Evolutionary conservation across 768 basidiomycete genomes (phyloP).

Genomic region (Psilocybe sp.): DNA sequence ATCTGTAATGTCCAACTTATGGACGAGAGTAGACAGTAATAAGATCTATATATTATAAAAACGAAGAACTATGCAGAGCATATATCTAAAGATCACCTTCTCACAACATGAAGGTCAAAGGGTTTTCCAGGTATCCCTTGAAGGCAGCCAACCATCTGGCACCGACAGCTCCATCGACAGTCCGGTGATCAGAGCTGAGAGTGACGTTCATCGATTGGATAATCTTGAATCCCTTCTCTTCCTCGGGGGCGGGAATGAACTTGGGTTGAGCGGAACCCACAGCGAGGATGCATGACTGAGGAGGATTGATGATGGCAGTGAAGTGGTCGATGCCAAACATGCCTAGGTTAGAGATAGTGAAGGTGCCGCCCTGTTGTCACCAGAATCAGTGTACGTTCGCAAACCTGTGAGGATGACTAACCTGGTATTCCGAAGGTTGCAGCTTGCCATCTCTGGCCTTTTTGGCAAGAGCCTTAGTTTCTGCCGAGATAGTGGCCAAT

Average conservation of each 20-base stretch:
- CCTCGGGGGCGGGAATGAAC: conserved; percentile 81
- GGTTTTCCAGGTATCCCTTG: conserved; percentile 96
- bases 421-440: conserved; percentile 94
- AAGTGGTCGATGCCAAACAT: conserved; percentile 97
- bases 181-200: conserved; percentile 91
- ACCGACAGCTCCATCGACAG: conserved; percentile 94
- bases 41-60: neutral
- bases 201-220: conserved; percentile 94
- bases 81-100: conserved; percentile 2
- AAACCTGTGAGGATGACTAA: conserved; percentile 22
- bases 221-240: conserved; percentile 94
- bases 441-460: conserved; percentile 97
- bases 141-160: conserved; percentile 92
- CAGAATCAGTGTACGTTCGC: neutral
- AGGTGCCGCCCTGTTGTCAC: conserved; percentile 78
- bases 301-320: conserved; percentile 98
- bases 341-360: conserved; percentile 98
- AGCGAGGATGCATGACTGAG: conserved; percentile 97
- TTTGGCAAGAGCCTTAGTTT: conserved; percentile 89
- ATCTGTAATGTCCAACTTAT: too few relatives aligned
- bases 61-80: conserved; percentile 9
- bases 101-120: conserved; percentile 94
- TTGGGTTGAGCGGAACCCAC: conserved; percentile 87
- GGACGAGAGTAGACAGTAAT: neutral
- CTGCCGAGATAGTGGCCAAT: conserved; percentile 86